phyloP scores from a whole-genome alignment of 176 grass and related monocot genomes.

The Musa itinerans region DNA sequence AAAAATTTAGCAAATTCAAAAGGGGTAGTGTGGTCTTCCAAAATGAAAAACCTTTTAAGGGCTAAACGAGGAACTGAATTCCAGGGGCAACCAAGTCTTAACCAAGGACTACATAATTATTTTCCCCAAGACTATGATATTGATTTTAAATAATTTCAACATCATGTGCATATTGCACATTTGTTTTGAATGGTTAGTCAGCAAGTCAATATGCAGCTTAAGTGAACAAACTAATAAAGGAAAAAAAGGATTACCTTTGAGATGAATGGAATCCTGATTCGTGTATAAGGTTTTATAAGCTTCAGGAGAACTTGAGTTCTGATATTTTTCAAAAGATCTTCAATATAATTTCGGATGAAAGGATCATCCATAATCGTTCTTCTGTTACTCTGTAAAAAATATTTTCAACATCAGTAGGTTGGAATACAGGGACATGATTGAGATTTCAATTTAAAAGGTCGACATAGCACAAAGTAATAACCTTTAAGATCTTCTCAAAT shows the following conservation, averaged over 20 bases:
- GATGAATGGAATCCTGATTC: constrained; percentile 99
- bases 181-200: too few relatives aligned
- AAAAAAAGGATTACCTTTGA: constrained; percentile 43
- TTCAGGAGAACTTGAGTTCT: constrained; percentile 99
- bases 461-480: constrained; percentile 18
- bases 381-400: constrained; percentile 65
- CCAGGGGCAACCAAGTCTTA: too few relatives aligned
- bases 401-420: not conserved
- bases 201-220: too few relatives aligned
- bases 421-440: not conserved
- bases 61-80: too few relatives aligned
- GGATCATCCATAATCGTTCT: constrained; percentile 99
- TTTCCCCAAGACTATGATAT: too few relatives aligned
- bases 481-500: constrained; percentile 98
- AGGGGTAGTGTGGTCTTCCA: too few relatives aligned
- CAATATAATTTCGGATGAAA: constrained; percentile 97
- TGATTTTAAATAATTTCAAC: too few relatives aligned
- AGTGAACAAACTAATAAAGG: too few relatives aligned
- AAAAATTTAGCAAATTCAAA: too few relatives aligned
- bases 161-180: too few relatives aligned
- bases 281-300: constrained; percentile 96
- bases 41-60: too few relatives aligned
- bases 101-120: too few relatives aligned
- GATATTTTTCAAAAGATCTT: constrained; percentile 98
- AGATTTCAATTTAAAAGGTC: not conserved